Evolutionary conservation across 805 yeast species (phyloP), one percentile per base, ranked within the genome.

Genomic region (Danielia oregonensis): DNA sequence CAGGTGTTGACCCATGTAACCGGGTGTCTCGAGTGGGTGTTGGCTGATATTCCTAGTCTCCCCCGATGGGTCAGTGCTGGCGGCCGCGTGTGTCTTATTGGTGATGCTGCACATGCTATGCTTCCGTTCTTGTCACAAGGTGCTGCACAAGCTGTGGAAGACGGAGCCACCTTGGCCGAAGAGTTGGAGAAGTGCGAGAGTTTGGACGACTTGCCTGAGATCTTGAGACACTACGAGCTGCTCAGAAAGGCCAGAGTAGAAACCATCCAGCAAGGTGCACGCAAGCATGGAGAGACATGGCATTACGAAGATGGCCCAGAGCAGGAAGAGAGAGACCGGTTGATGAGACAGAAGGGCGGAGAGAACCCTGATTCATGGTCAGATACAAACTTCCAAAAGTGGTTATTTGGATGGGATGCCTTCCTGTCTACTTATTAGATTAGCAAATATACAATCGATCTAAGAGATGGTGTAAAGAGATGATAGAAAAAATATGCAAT

Each of bases 101-200:
- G 55, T n/a, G 55, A 50, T 42, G 52, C 55, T 17, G 54, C 54
- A 5, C 55, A 50, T 36, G 43, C 55, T 8, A 50, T 50, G 55
- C 36, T 49, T 38, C 54, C 55, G 26, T 46, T 48, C 35, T 46
- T 43, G 28, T 29, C 45, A 18, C 55, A 49, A 36, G 55, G 55
- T 16, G 55, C 55, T 8, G 55, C 46, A 13, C 45, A 44, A 18
- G 55, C 55, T 11, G 39, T 50, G 23, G 55, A 50, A 40, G 55
- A 50, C 37, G 44, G 50, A 12, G 51, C 49, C 21, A 46, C 49
- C 16, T 42, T 48, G 21, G 49, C 44, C 21, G 40, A 40, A 17
- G 45, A 36, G 18, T 32, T 42, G 14, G 33, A 30, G 15, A 19
- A 24, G 13, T 25, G 25, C 26, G 18, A 15, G 10, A 10, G 26